These are phyloP conservation scores for Trichoderma atroviride DNA, from an alignment of 2,329 filamentous ascomycete genomes.

Conservation along the genomic window DNA sequence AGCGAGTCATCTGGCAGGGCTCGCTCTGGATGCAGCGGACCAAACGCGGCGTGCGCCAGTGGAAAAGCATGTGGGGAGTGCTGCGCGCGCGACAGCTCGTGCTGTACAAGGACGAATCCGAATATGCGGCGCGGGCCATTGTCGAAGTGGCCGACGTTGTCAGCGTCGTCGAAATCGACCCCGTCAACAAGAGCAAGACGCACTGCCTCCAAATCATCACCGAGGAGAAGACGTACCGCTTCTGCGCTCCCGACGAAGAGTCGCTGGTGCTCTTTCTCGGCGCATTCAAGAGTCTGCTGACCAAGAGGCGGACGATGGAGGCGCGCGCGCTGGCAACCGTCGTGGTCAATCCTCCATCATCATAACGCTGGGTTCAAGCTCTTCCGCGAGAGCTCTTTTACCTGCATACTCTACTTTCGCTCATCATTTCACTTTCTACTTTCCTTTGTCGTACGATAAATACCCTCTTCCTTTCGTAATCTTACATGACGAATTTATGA, in stretches of 20 bases:
- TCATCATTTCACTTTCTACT: not conserved
- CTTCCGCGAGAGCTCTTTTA: not conserved
- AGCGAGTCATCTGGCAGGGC: conserved; percentile 92
- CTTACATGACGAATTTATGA: conserved; percentile 22
- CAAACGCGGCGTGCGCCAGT: conserved; percentile 81
- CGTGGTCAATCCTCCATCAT: conserved; percentile 21
- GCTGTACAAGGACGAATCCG: conserved; percentile 89
- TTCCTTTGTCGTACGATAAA: conserved; percentile 1
- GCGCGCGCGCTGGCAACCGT: conserved; percentile 42
- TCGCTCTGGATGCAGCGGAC: conserved; percentile 84
- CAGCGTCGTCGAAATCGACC: conserved; percentile 90
- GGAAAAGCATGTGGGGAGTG: conserved; percentile 95
- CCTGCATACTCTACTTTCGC: not conserved
- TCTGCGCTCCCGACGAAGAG: conserved; percentile 81
- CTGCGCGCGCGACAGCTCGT: conserved; percentile 82
- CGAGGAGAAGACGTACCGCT: conserved; percentile 82
- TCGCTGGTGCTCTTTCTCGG: conserved; percentile 81
- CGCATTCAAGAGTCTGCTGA: conserved; percentile 83
- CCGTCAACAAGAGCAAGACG: conserved; percentile 79
- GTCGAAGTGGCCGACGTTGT: conserved; percentile 78
- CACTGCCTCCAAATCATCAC: conserved; percentile 92
- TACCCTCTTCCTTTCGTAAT: conserved; percentile 1
- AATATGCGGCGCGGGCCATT: conserved; percentile 85
- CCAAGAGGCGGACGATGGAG: conserved; percentile 67
- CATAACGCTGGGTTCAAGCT: not conserved